Evolutionary conservation across 768 basidiomycete species (phyloP), one percentile per base, ranked within the genome.

Genomic region (Tricholoma furcatifolium): DNA sequence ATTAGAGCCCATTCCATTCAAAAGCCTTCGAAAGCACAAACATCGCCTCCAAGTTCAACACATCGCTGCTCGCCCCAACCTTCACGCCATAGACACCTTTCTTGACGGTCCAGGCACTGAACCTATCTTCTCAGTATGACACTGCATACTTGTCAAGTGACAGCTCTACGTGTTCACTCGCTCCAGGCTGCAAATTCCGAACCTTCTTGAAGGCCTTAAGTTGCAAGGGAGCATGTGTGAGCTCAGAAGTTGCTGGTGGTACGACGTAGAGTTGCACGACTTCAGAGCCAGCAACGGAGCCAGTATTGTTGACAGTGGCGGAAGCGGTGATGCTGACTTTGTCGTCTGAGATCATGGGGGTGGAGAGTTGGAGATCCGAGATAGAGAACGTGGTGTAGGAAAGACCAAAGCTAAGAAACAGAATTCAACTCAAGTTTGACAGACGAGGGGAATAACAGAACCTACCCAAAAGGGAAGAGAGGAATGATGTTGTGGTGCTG

Each of bases 401-500:
- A 17, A 92, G 74, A 12, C 88, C 88, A 57, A 82, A 74, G 11
- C 83, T 81, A 50, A 0, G 43, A 41, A 21, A 27, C 31, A 46
- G 30, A 18, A 41, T 41, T 54, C 34, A 49, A 36, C 50, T 15
- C 35, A 11, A 34, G 36, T 18, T 44, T 17, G 9, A 42, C 7
- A 14, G 17, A n/a, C 2, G 32, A 31, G 30, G 18, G 18, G n/a
- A 3, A 24, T 27, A 41, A 18, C 12, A 15, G 14, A 12, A 64
- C 81, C 61, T 62, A 86, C 83, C 90, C 91, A 63, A 93, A 93
- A 46, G 85, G 76, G 67, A 84, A 92, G 11, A 78, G 71, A 10
- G 90, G 87, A 12, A 67, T 67, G 51, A 89, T 84, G 15, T 74
- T 74, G 43, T 81, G 73, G 54, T 84, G 80, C 39, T 85, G 80